phyloP scores from a whole-genome alignment of 768 basidiomycete species.

The Mycena olivaceomarginata region DNA sequence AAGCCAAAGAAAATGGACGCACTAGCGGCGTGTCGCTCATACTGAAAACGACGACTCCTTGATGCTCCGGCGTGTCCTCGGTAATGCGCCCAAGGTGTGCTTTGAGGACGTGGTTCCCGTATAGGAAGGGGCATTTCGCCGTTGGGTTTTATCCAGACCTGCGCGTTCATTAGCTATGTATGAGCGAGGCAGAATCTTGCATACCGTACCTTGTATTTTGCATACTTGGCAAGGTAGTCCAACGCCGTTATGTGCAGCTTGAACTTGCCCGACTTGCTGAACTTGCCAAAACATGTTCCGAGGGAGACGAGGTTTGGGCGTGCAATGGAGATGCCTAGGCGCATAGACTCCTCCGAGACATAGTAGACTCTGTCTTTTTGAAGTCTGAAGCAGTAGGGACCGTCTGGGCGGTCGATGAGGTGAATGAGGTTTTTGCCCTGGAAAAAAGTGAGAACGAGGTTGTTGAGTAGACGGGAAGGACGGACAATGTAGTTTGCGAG shows the following conservation, averaged over 20 bases:
- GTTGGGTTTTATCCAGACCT: slow-evolving; percentile 99
- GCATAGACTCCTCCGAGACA: slow-evolving; percentile 96
- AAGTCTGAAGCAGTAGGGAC: slow-evolving; percentile 95
- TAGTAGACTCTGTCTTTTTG: slow-evolving; percentile 98
- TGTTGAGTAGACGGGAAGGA: slow-evolving; percentile 33
- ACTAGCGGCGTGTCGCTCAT: slow-evolving; percentile 97
- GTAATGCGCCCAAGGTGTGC: slow-evolving; percentile 99
- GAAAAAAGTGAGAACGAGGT: background rate
- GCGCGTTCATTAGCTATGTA: slow-evolving; percentile 18
- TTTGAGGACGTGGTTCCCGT: slow-evolving; percentile 98
- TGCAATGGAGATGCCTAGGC: slow-evolving; percentile 93
- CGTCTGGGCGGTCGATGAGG: slow-evolving; percentile 95
- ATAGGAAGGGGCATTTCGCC: slow-evolving; percentile 99
- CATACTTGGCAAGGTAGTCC: slow-evolving; percentile 96
- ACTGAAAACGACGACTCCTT: slow-evolving; percentile 96
- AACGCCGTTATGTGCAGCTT: slow-evolving; percentile 96
- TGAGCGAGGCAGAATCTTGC: background rate
- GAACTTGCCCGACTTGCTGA: slow-evolving; percentile 98
- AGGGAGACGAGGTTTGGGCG: slow-evolving; percentile 94
- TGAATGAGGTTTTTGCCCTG: slow-evolving; percentile 98
- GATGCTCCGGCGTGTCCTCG: slow-evolving; percentile 99
- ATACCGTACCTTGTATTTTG: slow-evolving; percentile 92
- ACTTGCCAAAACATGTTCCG: slow-evolving; percentile 98
- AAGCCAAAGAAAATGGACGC: slow-evolving; percentile 48
- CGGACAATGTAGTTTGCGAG: slow-evolving; percentile 97